Base-by-base conservation (phyloP, 768 basidiomycete genomes). In the Galerina marginata region DNA sequence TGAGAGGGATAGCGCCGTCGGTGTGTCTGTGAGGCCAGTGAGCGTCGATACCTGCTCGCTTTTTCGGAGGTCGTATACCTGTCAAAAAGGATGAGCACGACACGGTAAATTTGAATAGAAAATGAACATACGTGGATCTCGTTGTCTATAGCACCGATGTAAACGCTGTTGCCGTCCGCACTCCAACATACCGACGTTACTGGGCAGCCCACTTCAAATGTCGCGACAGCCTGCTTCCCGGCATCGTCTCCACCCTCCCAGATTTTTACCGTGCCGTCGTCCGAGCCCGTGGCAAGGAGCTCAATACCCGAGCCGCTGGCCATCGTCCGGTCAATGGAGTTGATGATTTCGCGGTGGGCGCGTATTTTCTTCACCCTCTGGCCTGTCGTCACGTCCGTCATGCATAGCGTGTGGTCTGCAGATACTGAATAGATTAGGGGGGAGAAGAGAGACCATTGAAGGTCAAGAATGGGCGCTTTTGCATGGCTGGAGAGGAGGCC, bases 121-220 rank as follows among this genome's bases (percentile, higher is more conserved):
- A 53, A 50, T 25, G 40, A 11, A 82, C 91, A 65, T 69, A 96
- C 95, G 72, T 98, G 95, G 61, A 99, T 90, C 73, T 95, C 94
- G 66, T 99, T 99, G 75, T 99, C 96, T 68, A 99, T 74, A 12
- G 92, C 95, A 4, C 90, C 96, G n/a, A 93, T 85, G 65, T 93
- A 99, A 37, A 97, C 83, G 59, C 86, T 90, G 59, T 91, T 83
- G 2, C 94, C 97, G 70, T 99, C 97, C 16, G 86, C 87, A 72
- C 91, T 91, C 95, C 92, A 99, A 66, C 89, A 90, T 0, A 96
- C 96, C 1, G 90, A 82, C 12, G 96, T 99, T 33, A 95, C 92
- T 0, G 97, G 96, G 69, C 92, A 95, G 4, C 93, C 93, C 15
- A 94, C 64, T 55, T 94, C 90, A 64, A 95, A 91, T 48, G 89